These are phyloP conservation scores for Tillandsia fasciculata DNA, from an alignment of 176 grass and related monocot species.

Conservation along the genomic window DNA sequence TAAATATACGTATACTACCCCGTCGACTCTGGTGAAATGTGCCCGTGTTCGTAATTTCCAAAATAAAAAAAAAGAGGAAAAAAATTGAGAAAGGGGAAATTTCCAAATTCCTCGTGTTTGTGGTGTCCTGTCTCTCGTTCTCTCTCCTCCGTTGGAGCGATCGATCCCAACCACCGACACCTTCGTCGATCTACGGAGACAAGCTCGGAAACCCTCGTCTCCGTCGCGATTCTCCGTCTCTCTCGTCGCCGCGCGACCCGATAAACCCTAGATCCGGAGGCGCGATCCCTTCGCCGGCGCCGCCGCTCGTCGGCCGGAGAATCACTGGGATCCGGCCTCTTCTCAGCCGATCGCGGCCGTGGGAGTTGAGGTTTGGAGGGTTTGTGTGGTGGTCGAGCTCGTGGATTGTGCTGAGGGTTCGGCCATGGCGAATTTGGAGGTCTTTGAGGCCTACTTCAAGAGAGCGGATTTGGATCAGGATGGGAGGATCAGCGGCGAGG, in stretches of 20 bases:
- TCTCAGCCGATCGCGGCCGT: too few species aligned
- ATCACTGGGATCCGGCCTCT: too few species aligned
- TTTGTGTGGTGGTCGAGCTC: not conserved
- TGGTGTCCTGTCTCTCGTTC: not conserved
- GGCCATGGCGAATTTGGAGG: conserved; percentile 52
- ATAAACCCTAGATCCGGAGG: too few species aligned
- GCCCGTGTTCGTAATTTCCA: too few species aligned
- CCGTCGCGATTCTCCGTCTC: not conserved
- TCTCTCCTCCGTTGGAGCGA: not conserved
- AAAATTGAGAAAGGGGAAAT: not conserved
- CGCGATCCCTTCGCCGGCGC: too few species aligned
- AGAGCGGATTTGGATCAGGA: conserved; percentile 91
- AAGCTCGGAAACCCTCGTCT: not conserved
- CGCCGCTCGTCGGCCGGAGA: too few species aligned
- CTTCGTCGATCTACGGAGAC: not conserved
- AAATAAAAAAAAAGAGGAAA: too few species aligned
- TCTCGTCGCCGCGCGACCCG: too few species aligned
- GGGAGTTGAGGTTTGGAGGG: not conserved
- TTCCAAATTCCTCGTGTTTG: not conserved
- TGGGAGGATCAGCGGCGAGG: conserved; percentile 85
- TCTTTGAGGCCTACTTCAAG: conserved; percentile 89
- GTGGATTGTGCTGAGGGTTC: conserved; percentile 14
- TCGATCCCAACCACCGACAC: not conserved
- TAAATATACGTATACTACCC: too few species aligned
- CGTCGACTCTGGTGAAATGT: too few species aligned